Evolutionary conservation across 306 rosid genomes (phyloP).

Genomic region (peach (Prunus persica)): DNA sequence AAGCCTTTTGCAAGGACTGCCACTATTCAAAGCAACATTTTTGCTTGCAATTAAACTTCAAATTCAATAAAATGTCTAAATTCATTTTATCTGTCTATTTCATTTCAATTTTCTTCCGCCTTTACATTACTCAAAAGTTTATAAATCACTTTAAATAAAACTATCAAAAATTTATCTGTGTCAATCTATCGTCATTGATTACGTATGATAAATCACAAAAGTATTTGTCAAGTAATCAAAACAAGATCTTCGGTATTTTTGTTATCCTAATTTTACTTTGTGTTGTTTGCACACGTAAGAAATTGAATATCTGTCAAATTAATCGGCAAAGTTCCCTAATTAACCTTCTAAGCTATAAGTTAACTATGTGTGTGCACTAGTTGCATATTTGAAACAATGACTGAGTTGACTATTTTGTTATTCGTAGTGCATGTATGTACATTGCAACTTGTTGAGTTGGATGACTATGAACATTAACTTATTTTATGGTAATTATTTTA

Average conservation of each 20-base stretch:
- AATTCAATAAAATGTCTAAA: not conserved
- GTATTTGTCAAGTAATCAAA: not conserved
- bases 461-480: not conserved
- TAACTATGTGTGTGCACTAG: not conserved
- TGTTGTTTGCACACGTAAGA: not conserved
- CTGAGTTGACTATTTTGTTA: not conserved
- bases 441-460: not conserved
- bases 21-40: too few relatives aligned
- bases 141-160: not conserved
- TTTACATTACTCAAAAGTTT: not conserved
- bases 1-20: too few relatives aligned
- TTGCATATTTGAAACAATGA: not conserved
- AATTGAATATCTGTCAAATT: not conserved
- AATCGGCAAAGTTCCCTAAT: not conserved
- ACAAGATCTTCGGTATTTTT: not conserved
- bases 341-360: not conserved
- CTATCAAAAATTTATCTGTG: not conserved
- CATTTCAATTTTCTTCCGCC: not conserved
- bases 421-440: not conserved
- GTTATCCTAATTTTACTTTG: not conserved
- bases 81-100: conserved; percentile 15
- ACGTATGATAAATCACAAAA: not conserved
- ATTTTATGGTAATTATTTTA: not conserved
- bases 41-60: not conserved
- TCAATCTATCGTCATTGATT: not conserved